Percentiles rank a stretch among this genome's conserved stretches.
These are phyloP conservation scores for Nothophaeocryptopus gaeumannii DNA, from an alignment of 2,329 filamentous ascomycete genomes.

Conservation along the genomic window DNA sequence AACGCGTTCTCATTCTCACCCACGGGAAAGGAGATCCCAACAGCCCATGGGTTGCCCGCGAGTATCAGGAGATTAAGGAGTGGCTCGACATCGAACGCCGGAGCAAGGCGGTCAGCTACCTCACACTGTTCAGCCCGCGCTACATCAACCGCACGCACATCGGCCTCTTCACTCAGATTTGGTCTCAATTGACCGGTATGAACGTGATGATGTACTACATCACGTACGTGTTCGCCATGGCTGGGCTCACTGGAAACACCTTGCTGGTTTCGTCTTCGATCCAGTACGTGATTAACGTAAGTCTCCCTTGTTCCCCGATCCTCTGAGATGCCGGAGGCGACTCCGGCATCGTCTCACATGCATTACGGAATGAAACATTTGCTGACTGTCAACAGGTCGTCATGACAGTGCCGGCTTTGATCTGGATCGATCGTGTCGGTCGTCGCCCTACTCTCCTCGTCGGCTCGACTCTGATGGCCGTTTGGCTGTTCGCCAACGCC, in stretches of 20 bases:
- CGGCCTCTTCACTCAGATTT: slow-evolving; percentile 70
- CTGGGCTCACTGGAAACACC: slow-evolving; percentile 54
- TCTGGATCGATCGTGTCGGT: slow-evolving; percentile 74
- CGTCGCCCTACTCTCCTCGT: slow-evolving; percentile 66
- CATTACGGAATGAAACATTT: too few species aligned
- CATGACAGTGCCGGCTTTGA: slow-evolving; percentile 72
- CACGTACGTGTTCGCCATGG: slow-evolving; percentile 69
- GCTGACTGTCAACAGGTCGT: slow-evolving; percentile 27
- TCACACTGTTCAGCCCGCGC: slow-evolving; percentile 69
- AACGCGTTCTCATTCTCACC: slow-evolving; percentile 60
- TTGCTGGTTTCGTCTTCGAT: slow-evolving; percentile 66
- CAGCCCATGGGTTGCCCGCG: slow-evolving; percentile 59
- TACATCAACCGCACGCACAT: slow-evolving; percentile 73
- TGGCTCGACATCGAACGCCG: slow-evolving; percentile 67
- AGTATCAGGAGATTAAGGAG: slow-evolving; percentile 65
- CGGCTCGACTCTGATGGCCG: slow-evolving; percentile 63
- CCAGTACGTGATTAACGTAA: slow-evolving; percentile 74
- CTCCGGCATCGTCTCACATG: too few species aligned
- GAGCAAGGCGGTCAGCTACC: slow-evolving; percentile 66
- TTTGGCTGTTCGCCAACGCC: slow-evolving; percentile 61
- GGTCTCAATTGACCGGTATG: slow-evolving; percentile 64
- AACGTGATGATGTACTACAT: slow-evolving; percentile 23
- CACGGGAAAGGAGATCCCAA: slow-evolving; percentile 52
- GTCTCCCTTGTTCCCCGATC: too few species aligned
- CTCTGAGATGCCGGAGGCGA: too few species aligned